Evolutionary conservation across 345 rosid species (phyloP).

Genomic region (Corchorus olitorius): DNA sequence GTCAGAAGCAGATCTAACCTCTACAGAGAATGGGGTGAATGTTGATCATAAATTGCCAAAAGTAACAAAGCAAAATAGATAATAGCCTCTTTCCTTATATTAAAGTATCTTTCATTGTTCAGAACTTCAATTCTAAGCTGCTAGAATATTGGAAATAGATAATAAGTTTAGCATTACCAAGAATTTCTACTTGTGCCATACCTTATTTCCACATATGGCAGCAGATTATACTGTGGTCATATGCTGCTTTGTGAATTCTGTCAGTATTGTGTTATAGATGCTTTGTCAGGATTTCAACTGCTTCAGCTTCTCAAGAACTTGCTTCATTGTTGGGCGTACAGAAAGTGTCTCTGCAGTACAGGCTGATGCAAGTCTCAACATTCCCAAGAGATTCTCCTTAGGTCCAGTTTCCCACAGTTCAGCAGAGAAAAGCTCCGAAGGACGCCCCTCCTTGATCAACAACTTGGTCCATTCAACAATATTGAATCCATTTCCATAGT

Average conservation of each 20-base stretch:
- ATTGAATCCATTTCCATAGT: constrained; percentile 63
- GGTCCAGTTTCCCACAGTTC: constrained; percentile 60
- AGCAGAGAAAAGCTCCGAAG: constrained; percentile 44
- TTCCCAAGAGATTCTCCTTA: constrained; percentile 43
- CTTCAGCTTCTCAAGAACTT: constrained; percentile 56
- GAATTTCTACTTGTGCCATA: neutral
- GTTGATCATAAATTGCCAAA: neutral
- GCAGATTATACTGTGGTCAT: constrained; percentile 10
- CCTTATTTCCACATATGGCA: constrained; percentile 23
- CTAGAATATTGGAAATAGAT: constrained; percentile 1
- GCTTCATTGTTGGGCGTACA: constrained; percentile 57
- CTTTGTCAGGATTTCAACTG: constrained; percentile 43
- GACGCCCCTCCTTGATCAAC: constrained; percentile 57
- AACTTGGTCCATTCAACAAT: constrained; percentile 66
- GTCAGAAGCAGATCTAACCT: neutral
- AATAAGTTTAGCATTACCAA: neutral
- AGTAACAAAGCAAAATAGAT: neutral
- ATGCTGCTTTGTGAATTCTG: constrained; percentile 2
- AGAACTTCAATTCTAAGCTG: neutral
- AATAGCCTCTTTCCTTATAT: neutral
- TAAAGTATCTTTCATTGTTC: neutral
- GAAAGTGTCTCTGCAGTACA: constrained; percentile 61
- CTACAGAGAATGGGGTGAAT: neutral
- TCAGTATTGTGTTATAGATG: neutral
- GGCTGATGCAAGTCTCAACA: constrained; percentile 52